Percentiles rank a stretch among this genome's conserved stretches.
Evolutionary conservation across 345 rosid species (phyloP).

Genomic region (Viola odorata): DNA sequence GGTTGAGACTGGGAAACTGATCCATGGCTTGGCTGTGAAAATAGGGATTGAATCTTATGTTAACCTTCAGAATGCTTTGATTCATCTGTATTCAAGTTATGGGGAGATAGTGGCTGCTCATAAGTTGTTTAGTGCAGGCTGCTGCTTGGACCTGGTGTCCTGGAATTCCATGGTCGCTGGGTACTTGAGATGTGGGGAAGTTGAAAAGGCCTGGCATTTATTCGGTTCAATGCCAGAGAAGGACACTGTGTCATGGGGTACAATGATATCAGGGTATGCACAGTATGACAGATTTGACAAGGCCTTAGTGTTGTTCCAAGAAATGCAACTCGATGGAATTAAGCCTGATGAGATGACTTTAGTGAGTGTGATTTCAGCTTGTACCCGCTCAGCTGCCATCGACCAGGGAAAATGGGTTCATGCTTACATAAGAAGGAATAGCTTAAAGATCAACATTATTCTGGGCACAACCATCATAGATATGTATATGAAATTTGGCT

Average conservation of each 20-base stretch:
- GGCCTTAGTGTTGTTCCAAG: slow-evolving; percentile 37
- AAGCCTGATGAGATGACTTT: slow-evolving; percentile 44
- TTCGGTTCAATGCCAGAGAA: slow-evolving; percentile 44
- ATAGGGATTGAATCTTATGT: slow-evolving; percentile 40
- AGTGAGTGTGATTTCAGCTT: slow-evolving; percentile 49
- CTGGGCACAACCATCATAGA: slow-evolving; percentile 49
- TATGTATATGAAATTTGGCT: slow-evolving; percentile 60
- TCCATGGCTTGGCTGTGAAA: slow-evolving; percentile 37
- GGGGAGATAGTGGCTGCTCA: slow-evolving; percentile 37
- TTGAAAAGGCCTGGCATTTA: slow-evolving; percentile 43
- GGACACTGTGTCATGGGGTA: slow-evolving; percentile 52
- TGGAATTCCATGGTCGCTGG: slow-evolving; percentile 69
- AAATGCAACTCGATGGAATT: slow-evolving; percentile 40
- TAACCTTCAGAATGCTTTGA: slow-evolving; percentile 57
- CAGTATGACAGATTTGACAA: slow-evolving; percentile 37
- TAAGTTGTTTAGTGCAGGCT: slow-evolving; percentile 31
- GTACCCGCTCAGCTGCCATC: slow-evolving; percentile 47
- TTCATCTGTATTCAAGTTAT: slow-evolving; percentile 46
- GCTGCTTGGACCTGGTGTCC: slow-evolving; percentile 38
- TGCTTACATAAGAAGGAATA: slow-evolving; percentile 39
- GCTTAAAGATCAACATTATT: slow-evolving; percentile 35
- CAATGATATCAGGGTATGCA: slow-evolving; percentile 50
- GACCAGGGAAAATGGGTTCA: slow-evolving; percentile 57
- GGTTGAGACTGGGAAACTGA: slow-evolving; percentile 22
- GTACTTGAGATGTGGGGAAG: slow-evolving; percentile 33